Percentiles rank a stretch among this genome's conserved stretches.
These are phyloP conservation scores for Tricholoma hemisulphureum DNA, from an alignment of 768 basidiomycete species.

Conservation along the genomic window DNA sequence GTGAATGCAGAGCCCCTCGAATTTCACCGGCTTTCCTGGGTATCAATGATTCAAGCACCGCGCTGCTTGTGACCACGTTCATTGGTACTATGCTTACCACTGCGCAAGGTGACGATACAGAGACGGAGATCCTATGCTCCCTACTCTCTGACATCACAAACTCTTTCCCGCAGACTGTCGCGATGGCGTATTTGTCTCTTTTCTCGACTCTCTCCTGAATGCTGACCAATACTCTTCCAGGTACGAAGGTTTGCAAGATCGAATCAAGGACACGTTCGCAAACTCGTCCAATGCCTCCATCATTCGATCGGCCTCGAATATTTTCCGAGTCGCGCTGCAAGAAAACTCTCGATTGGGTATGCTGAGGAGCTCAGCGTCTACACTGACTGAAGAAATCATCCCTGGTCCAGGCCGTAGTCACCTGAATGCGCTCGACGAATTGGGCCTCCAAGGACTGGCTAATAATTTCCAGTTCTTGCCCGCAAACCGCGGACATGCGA, in stretches of 20 bases:
- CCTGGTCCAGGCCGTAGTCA: conserved; percentile 53
- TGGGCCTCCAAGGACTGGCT: conserved; percentile 74
- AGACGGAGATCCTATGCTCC: conserved; percentile 77
- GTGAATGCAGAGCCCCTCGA: conserved; percentile 45
- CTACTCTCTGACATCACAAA: conserved; percentile 70
- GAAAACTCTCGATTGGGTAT: conserved; percentile 45
- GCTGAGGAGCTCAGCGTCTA: conserved; percentile 58
- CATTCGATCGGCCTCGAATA: conserved; percentile 68
- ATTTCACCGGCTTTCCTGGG: conserved; percentile 60
- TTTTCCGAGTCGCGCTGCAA: conserved; percentile 68
- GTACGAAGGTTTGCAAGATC: conserved; percentile 74
- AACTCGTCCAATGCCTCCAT: conserved; percentile 70
- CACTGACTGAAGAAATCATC: conserved; percentile 58
- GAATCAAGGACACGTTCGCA: conserved; percentile 68
- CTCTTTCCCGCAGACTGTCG: conserved; percentile 68
- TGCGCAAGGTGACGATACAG: conserved; percentile 76
- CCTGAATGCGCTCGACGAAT: conserved; percentile 61
- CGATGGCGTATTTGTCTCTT: conserved; percentile 59
- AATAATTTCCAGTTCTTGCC: conserved; percentile 71
- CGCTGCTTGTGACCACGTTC: conserved; percentile 74
- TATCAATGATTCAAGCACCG: conserved; percentile 58
- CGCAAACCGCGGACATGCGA: conserved; percentile 49
- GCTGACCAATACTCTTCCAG: conserved; percentile 34
- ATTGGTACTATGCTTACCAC: conserved; percentile 70
- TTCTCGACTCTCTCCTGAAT: conserved; percentile 10